phyloP scores from a whole-genome alignment of 1,284 basidiomycete genomes.

The Malassezia vespertilionis region DNA sequence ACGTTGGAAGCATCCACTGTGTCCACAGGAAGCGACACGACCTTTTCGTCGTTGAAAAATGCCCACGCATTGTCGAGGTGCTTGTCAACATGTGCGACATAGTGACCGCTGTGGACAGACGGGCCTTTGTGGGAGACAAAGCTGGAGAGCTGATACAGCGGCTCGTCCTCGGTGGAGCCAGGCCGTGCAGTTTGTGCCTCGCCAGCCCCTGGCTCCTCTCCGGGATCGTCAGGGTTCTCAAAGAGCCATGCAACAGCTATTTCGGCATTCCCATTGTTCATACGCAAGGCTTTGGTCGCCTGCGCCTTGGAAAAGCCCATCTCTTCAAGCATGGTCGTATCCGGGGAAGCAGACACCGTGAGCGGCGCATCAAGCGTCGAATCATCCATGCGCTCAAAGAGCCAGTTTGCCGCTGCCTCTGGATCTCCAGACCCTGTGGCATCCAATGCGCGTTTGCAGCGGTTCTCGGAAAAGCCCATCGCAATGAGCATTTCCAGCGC shows the following conservation, averaged over 20 bases:
- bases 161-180: not conserved
- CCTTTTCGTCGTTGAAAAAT: constrained; percentile 17
- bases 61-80: not conserved
- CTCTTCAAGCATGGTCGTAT: constrained; percentile 59
- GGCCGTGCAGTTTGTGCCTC: not conserved
- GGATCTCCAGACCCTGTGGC: constrained; percentile 70
- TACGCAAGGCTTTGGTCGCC: constrained; percentile 72
- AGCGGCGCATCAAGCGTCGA: constrained; percentile 78
- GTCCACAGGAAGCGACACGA: constrained; percentile 3
- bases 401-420: constrained; percentile 85
- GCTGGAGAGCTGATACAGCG: constrained; percentile 11
- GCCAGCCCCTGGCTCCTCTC: constrained; percentile 50
- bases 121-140: constrained; percentile 18
- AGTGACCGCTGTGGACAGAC: constrained; percentile 53
- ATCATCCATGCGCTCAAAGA: constrained; percentile 90
- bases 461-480: constrained; percentile 40
- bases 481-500: constrained; percentile 35
- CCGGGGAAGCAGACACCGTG: constrained; percentile 24
- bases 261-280: constrained; percentile 70
- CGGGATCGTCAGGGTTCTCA: constrained; percentile 75
- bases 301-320: constrained; percentile 86
- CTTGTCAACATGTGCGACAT: constrained; percentile 66
- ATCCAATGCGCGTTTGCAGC: constrained; percentile 56
- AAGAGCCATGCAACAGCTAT: constrained; percentile 95
- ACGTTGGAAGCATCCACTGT: not conserved